phyloP scores from a whole-genome alignment of 2,329 filamentous ascomycete species.

The Pyricularia pennisetigena region DNA sequence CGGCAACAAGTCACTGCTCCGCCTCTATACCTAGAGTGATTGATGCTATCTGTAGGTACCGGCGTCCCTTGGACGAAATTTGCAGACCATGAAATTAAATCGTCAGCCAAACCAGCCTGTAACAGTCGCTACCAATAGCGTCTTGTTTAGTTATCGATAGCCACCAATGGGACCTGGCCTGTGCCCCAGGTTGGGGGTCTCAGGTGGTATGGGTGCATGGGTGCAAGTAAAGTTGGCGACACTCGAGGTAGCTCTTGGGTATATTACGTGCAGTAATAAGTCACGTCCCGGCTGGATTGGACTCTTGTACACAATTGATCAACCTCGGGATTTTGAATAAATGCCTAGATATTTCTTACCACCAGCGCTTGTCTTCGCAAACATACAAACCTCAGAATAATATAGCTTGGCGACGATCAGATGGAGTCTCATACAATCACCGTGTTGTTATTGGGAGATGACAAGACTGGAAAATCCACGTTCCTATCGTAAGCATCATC shows the following conservation, averaged over 20 bases:
- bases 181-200: neutral
- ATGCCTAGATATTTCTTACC: neutral
- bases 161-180: neutral
- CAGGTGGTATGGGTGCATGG: neutral
- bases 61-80: neutral
- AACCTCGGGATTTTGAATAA: neutral
- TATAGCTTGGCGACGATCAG: neutral
- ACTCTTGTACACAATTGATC: neutral
- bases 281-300: neutral
- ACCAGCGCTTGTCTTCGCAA: too few relatives aligned
- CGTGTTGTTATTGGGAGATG: slow-evolving; percentile 49
- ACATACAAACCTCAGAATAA: neutral
- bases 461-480: slow-evolving; percentile 49
- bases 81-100: neutral
- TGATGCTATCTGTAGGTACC: neutral
- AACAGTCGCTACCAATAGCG: neutral
- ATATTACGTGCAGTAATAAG: neutral
- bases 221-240: neutral
- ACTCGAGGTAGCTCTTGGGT: too few relatives aligned
- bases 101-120: neutral
- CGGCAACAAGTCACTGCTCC: neutral
- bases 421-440: slow-evolving; percentile 41
- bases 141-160: neutral
- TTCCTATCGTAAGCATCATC: slow-evolving; percentile 45
- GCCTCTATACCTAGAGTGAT: neutral